A percentile compares a stretch with the other conserved stretches of the same genome.
Conservation (phyloP, 331 rosid species). For the Quercus tomentella region DNA sequence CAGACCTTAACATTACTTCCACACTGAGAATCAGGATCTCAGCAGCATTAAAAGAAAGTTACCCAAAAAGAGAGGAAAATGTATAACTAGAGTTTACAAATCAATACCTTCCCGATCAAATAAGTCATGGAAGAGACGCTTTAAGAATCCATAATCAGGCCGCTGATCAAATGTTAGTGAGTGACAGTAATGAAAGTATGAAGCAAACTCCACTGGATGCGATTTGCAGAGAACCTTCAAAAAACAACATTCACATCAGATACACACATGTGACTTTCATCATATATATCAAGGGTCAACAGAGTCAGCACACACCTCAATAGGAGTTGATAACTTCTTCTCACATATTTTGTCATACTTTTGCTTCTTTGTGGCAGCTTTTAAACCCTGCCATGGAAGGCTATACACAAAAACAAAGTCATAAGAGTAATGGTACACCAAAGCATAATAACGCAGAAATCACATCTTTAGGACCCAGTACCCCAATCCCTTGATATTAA, state of each 20-base stretch:
- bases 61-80: background rate
- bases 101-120: conserved; percentile 81
- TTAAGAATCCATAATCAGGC: conserved; percentile 97
- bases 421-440: background rate
- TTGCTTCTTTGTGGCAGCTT: conserved; percentile 97
- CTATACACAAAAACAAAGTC: conserved; percentile 32
- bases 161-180: conserved; percentile 90
- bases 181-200: conserved; percentile 95
- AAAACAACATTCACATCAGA: conserved; percentile 31
- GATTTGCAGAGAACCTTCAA: conserved; percentile 83
- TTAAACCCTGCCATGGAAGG: conserved; percentile 99
- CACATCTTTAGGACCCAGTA: background rate
- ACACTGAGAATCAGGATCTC: background rate
- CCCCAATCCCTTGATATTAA: background rate
- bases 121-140: conserved; percentile 82
- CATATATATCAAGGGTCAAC: conserved; percentile 6
- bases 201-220: conserved; percentile 92
- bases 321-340: conserved; percentile 94
- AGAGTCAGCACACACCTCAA: conserved; percentile 57
- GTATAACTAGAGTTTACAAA: background rate
- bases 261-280: conserved; percentile 6
- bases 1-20: background rate
- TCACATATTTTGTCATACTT: conserved; percentile 96
- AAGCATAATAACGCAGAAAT: background rate
- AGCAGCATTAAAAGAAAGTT: background rate